These are phyloP conservation scores for Eimeria brunetti DNA, from an alignment of 169 alveolate genomes.

Conservation along the genomic window DNA sequence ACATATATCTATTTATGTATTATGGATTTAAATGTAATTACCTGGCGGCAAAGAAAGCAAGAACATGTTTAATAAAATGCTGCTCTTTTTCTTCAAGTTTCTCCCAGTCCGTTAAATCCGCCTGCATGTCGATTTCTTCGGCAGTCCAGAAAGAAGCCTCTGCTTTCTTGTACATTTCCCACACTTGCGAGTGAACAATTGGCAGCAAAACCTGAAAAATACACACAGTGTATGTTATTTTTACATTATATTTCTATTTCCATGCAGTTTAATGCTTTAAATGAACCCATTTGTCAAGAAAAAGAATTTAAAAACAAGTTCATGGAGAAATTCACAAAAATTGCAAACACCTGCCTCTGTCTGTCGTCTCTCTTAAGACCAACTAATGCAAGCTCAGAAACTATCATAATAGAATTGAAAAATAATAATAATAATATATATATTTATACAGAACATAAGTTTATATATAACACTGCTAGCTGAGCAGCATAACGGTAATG, in stretches of 20 bases:
- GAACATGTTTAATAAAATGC: slow-evolving; percentile 93
- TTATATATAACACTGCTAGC: too few species aligned
- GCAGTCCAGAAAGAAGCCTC: slow-evolving; percentile 99
- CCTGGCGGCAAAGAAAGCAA: slow-evolving; percentile 96
- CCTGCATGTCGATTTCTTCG: slow-evolving; percentile 98
- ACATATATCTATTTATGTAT: too few species aligned
- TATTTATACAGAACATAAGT: too few species aligned
- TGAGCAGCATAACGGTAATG: too few species aligned
- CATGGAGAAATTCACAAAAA: too few species aligned
- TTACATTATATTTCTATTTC: background rate
- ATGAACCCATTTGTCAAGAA: too few species aligned
- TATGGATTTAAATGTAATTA: slow-evolving; percentile 38
- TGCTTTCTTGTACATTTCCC: slow-evolving; percentile 97
- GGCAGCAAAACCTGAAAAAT: slow-evolving; percentile 75
- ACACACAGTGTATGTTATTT: background rate
- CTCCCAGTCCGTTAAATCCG: slow-evolving; percentile 98
- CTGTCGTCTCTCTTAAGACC: too few species aligned
- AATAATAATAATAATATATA: too few species aligned
- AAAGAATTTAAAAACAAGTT: too few species aligned
- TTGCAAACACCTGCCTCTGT: too few species aligned
- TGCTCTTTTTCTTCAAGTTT: slow-evolving; percentile 89
- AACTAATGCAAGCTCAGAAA: background rate
- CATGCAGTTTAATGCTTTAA: too few species aligned
- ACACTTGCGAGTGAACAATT: slow-evolving; percentile 59
- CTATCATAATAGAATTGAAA: too few species aligned